phyloP scores from a whole-genome alignment of 164 flowering plant species.

The Liriodendron chinense region DNA sequence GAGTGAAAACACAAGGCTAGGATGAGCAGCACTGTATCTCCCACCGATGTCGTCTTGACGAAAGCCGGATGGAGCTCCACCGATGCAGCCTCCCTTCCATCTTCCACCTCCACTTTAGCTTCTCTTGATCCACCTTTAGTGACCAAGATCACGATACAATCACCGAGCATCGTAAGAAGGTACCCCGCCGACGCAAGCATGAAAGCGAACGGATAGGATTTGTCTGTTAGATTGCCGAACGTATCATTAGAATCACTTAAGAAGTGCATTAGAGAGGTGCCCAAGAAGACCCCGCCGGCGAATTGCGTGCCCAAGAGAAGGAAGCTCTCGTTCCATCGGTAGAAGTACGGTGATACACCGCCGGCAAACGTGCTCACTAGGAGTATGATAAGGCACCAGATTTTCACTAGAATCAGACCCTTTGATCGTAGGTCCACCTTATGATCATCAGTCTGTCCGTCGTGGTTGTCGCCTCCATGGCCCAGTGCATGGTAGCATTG shows the following conservation, averaged over 20 bases:
- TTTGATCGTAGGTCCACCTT: slow-evolving; percentile 31
- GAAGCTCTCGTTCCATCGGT: slow-evolving; percentile 73
- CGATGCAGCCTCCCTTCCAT: slow-evolving; percentile 9
- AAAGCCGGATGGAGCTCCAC: slow-evolving; percentile 28
- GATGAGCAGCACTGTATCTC: slow-evolving; percentile 71
- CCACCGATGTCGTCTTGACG: slow-evolving; percentile 43
- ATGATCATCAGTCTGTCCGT: neutral
- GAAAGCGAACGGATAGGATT: slow-evolving; percentile 66
- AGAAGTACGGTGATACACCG: slow-evolving; percentile 79
- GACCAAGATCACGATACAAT: slow-evolving; percentile 37
- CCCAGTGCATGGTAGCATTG: slow-evolving; percentile 24
- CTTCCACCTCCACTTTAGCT: slow-evolving; percentile 34
- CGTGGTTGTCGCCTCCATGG: slow-evolving; percentile 36
- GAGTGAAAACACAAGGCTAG: slow-evolving; percentile 80
- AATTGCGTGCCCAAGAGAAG: slow-evolving; percentile 79
- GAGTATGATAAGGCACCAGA: slow-evolving; percentile 68
- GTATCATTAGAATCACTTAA: slow-evolving; percentile 60
- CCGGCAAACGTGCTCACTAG: slow-evolving; percentile 63
- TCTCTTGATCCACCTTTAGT: slow-evolving; percentile 16
- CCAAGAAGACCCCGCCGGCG: slow-evolving; percentile 82
- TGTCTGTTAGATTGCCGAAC: slow-evolving; percentile 43
- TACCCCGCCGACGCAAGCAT: slow-evolving; percentile 76
- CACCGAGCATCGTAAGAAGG: slow-evolving; percentile 75
- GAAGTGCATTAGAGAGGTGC: slow-evolving; percentile 81
- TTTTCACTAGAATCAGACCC: slow-evolving; percentile 53